A percentile compares a stretch with the other conserved stretches of the same genome.
Evolutionary conservation across 2,329 filamentous ascomycete genomes (phyloP).

Genomic region (Sporothrix brasiliensis): DNA sequence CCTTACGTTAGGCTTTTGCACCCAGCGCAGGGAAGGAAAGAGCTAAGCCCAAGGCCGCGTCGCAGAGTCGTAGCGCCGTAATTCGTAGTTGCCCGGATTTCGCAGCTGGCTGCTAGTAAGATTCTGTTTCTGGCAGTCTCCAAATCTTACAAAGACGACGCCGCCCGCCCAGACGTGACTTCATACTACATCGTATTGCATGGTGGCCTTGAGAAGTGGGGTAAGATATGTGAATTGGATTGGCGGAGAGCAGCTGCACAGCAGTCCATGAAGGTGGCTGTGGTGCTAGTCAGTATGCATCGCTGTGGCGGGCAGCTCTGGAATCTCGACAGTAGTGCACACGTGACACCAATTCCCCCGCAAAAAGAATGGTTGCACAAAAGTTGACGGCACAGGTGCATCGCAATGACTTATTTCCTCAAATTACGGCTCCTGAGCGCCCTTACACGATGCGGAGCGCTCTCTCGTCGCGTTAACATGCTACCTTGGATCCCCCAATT

Average conservation of each 20-base stretch:
- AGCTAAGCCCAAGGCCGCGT: conserved; percentile 2
- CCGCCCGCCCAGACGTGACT: conserved; percentile 12
- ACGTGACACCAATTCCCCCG: background rate
- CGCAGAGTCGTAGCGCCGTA: conserved; percentile 8
- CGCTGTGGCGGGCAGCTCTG: conserved; percentile 2
- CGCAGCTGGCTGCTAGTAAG: background rate
- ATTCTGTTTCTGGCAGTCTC: conserved; percentile 4
- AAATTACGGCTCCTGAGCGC: too few species aligned
- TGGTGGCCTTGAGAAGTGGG: conserved; percentile 5
- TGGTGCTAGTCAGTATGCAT: conserved; percentile 7
- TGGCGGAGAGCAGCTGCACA: background rate
- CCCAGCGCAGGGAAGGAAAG: background rate
- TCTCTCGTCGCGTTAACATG: background rate
- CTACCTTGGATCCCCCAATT: background rate
- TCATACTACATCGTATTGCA: background rate
- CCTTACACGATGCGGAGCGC: background rate
- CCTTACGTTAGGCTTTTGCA: background rate
- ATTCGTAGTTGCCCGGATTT: background rate
- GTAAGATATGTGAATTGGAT: background rate
- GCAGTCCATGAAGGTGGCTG: conserved; percentile 14
- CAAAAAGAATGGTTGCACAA: background rate
- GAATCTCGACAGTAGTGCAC: background rate
- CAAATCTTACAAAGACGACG: conserved; percentile 18
- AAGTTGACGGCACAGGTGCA: background rate
- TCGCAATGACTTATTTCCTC: too few species aligned